Percentiles rank a stretch among this genome's conserved stretches.
Conservation (phyloP, 306 rosid species). For the Quercus parvula region DNA sequence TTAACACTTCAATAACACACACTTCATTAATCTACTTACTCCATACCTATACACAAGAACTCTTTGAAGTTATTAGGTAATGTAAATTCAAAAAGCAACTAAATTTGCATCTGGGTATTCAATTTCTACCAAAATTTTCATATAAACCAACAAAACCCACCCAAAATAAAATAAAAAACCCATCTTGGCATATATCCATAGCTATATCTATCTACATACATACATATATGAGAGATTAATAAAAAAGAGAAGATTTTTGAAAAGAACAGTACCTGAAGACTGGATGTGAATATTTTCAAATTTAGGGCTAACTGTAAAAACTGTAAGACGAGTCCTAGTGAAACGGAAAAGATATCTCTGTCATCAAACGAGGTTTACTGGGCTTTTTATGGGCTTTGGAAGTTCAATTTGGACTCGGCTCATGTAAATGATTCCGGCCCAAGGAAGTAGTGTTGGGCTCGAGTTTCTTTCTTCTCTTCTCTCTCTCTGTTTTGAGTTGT, state of each 20-base stretch:
- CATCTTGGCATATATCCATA: neutral
- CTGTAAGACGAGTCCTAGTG: neutral
- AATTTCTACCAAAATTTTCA: no score
- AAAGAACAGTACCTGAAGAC: neutral
- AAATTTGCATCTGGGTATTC: constrained; percentile 1
- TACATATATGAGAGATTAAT: neutral
- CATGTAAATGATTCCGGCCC: neutral
- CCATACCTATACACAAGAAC: neutral
- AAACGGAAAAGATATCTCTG: neutral
- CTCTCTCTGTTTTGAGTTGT: neutral
- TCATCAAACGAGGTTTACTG: neutral
- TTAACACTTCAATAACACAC: neutral
- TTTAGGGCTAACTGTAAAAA: neutral
- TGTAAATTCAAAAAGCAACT: neutral
- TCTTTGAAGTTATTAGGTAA: neutral
- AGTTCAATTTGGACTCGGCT: no score
- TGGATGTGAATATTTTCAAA: neutral
- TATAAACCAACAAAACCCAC: neutral
- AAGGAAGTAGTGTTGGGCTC: neutral
- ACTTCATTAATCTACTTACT: neutral
- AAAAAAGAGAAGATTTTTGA: neutral
- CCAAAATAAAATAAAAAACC: neutral
- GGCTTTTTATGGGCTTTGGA: neutral
- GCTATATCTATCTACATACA: neutral
- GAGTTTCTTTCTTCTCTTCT: neutral